Evolutionary conservation across 345 rosid species (phyloP).

Genomic region (Populus tremula): DNA sequence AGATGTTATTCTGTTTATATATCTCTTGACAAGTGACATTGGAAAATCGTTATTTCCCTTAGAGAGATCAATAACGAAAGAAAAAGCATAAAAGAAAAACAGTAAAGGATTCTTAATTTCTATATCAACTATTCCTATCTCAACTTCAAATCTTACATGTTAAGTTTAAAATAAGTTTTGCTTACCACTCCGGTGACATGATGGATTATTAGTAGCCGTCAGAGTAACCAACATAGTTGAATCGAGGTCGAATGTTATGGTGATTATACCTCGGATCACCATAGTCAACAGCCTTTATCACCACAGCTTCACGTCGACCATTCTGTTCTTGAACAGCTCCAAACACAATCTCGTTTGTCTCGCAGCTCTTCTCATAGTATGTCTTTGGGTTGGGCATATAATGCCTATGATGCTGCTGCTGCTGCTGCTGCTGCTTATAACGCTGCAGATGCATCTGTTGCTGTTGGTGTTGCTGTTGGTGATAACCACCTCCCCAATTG

Average conservation of each 20-base stretch:
- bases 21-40: too few species aligned
- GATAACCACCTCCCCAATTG: conserved; percentile 45
- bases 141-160: too few species aligned
- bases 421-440: conserved; percentile 34
- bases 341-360: conserved; percentile 83
- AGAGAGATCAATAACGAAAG: too few species aligned
- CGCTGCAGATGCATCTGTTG: conserved; percentile 21
- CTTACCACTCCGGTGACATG: neutral
- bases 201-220: conserved; percentile 22
- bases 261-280: conserved; percentile 52
- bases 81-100: too few species aligned
- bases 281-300: conserved; percentile 88
- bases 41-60: too few species aligned
- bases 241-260: conserved; percentile 61
- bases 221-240: conserved; percentile 59
- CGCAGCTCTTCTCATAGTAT: conserved; percentile 64
- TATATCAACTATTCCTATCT: too few species aligned
- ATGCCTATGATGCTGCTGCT: conserved; percentile 50
- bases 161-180: too few species aligned
- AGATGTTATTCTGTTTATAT: too few species aligned
- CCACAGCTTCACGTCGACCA: conserved; percentile 82
- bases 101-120: too few species aligned
- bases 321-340: conserved; percentile 91
- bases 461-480: conserved; percentile 41
- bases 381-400: conserved; percentile 46